These are phyloP conservation scores for Ophiocordyceps unilateralis DNA, from an alignment of 2,329 filamentous ascomycete species.

Conservation along the genomic window DNA sequence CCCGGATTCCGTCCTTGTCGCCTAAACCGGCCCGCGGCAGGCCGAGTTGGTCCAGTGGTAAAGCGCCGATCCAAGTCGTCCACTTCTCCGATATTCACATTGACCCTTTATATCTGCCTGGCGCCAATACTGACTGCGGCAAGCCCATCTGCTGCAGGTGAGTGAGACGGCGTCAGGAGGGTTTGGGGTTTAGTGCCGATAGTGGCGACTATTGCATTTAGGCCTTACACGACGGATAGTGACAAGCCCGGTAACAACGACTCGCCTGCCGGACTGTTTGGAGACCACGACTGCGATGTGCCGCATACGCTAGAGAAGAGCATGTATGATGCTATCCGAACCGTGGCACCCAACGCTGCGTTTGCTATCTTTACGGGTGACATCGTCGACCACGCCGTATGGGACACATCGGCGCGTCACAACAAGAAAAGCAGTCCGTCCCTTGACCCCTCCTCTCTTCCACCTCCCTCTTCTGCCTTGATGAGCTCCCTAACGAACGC, in stretches of 20 bases:
- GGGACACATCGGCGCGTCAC: slow-evolving; percentile 22
- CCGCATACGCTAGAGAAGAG: slow-evolving; percentile 33
- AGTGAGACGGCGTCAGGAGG: slow-evolving; percentile 1
- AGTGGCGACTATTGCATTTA: too few species aligned
- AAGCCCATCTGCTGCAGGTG: slow-evolving; percentile 42
- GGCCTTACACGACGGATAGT: slow-evolving; percentile 25
- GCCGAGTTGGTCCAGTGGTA: slow-evolving; percentile 19
- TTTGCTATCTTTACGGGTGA: slow-evolving; percentile 45
- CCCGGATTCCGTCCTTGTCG: background rate
- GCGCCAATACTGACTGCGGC: slow-evolving; percentile 34
- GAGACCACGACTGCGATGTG: slow-evolving; percentile 34
- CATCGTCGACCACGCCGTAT: slow-evolving; percentile 34
- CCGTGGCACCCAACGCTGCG: slow-evolving; percentile 25
- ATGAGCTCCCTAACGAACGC: background rate
- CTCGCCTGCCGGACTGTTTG: slow-evolving; percentile 32
- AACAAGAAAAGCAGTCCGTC: slow-evolving; percentile 14
- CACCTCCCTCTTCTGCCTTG: too few species aligned
- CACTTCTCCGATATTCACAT: slow-evolving; percentile 45
- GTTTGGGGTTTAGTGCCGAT: background rate
- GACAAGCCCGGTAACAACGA: slow-evolving; percentile 30
- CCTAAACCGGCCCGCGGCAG: background rate
- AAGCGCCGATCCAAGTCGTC: slow-evolving; percentile 32
- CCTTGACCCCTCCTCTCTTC: background rate
- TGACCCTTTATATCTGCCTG: slow-evolving; percentile 34
- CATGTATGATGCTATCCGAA: slow-evolving; percentile 33